Conservation (phyloP, 352 stramenopile genomes). For the Globisporangium cylindrosporum region DNA sequence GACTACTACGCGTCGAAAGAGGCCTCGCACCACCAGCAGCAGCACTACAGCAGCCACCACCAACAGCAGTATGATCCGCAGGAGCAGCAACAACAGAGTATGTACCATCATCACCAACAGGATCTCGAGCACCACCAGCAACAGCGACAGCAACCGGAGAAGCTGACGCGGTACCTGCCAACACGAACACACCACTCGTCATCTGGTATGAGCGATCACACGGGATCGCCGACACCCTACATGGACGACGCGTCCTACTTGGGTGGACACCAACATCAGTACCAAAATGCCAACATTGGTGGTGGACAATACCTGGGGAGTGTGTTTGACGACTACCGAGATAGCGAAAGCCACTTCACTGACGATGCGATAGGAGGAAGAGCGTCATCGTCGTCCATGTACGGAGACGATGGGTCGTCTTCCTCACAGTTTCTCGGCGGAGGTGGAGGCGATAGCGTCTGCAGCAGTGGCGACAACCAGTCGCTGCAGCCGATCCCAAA, state of each 20-base stretch:
- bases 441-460: background rate
- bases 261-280: slow-evolving; percentile 3
- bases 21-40: background rate
- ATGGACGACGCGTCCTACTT: slow-evolving; percentile 18
- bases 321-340: slow-evolving; percentile 11
- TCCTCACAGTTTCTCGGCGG: background rate
- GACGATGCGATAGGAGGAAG: background rate
- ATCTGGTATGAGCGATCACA: slow-evolving; percentile 7
- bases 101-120: background rate
- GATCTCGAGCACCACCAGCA: background rate
- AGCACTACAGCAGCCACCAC: background rate
- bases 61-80: slow-evolving; percentile 6
- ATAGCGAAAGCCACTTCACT: background rate
- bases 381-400: slow-evolving; percentile 2
- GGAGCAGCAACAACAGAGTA: slow-evolving; percentile 5
- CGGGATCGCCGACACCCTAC: slow-evolving; percentile 18
- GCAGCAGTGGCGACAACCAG: slow-evolving; percentile 3
- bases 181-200: background rate
- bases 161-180: slow-evolving; percentile 37
- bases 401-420: background rate
- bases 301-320: background rate
- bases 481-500: slow-evolving; percentile 41
- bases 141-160: slow-evolving; percentile 19
- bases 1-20: slow-evolving; percentile 12
- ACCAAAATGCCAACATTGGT: background rate